phyloP scores from a whole-genome alignment of 805 yeast genomes.

The Pichia paraexigua region DNA sequence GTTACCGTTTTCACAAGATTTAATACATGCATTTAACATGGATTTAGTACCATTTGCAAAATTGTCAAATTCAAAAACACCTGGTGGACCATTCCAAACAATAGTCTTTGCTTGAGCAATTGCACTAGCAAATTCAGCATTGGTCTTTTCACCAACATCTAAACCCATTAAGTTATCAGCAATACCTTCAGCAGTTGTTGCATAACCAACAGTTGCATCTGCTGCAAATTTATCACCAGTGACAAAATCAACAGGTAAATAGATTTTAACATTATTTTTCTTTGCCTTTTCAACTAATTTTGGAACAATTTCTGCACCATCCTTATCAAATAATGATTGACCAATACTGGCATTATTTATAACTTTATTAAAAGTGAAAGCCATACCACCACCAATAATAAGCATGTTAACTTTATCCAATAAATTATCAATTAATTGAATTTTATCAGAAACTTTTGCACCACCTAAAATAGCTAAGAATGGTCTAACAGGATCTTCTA shows the following conservation, averaged over 20 bases:
- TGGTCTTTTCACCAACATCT: slow-evolving; percentile 89
- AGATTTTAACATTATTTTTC: slow-evolving; percentile 88
- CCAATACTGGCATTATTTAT: slow-evolving; percentile 82
- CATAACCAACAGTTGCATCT: slow-evolving; percentile 79
- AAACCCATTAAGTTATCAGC: slow-evolving; percentile 95
- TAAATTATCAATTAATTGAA: slow-evolving; percentile 94
- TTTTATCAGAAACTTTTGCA: slow-evolving; percentile 98
- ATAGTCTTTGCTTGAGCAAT: slow-evolving; percentile 93
- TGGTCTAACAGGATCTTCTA: slow-evolving; percentile 97
- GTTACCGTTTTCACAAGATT: slow-evolving; percentile 79
- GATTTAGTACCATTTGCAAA: slow-evolving; percentile 90
- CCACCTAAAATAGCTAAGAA: slow-evolving; percentile 99
- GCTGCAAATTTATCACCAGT: slow-evolving; percentile 91
- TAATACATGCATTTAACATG: slow-evolving; percentile 80
- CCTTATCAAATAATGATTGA: slow-evolving; percentile 84
- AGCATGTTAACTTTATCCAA: slow-evolving; percentile 91
- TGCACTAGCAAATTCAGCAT: slow-evolving; percentile 69
- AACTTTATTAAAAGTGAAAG: slow-evolving; percentile 97
- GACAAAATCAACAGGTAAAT: slow-evolving; percentile 91
- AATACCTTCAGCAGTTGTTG: slow-evolving; percentile 85
- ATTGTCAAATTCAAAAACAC: slow-evolving; percentile 95
- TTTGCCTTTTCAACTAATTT: slow-evolving; percentile 91
- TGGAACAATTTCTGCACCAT: slow-evolving; percentile 93
- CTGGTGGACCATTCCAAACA: slow-evolving; percentile 99
- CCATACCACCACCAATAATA: slow-evolving; percentile 99